Percentiles rank a stretch among this genome's conserved stretches.
Conservation (phyloP, 2,329 filamentous ascomycete species). For the Claviceps sp. region DNA sequence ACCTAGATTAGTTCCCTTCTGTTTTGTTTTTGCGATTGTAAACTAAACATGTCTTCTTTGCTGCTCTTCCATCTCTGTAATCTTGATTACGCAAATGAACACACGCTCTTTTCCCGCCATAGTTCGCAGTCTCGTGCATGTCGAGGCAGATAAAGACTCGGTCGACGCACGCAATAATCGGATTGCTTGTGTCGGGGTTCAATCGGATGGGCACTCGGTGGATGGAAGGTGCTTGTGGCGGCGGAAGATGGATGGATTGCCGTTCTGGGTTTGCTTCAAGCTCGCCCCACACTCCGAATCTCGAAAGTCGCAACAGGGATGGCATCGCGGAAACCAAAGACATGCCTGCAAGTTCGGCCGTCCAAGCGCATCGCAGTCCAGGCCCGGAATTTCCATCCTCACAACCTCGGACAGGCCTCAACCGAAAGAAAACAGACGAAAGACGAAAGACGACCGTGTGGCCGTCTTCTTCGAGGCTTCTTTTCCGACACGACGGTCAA, state of each 20-base stretch:
- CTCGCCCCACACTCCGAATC: conserved; percentile 2
- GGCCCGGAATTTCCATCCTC: neutral
- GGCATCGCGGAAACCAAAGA: neutral
- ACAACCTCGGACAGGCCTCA: neutral
- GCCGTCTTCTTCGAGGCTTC: neutral
- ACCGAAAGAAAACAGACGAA: neutral
- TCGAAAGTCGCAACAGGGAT: conserved; percentile 3
- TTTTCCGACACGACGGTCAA: neutral
- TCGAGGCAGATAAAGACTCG: neutral
- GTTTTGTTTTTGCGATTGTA: neutral
- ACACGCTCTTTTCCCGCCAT: too few species aligned
- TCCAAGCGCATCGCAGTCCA: neutral
- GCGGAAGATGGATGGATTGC: neutral
- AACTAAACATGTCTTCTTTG: neutral
- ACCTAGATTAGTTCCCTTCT: neutral
- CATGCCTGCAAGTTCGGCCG: neutral
- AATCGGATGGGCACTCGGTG: too few species aligned
- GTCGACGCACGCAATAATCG: too few species aligned
- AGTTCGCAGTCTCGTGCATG: neutral
- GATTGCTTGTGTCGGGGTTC: too few species aligned
- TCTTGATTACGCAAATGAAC: too few species aligned
- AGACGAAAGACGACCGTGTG: neutral
- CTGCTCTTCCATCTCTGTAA: neutral
- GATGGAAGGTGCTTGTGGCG: neutral
- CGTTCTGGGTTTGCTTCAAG: neutral